phyloP scores from a whole-genome alignment of 2,329 filamentous ascomycete genomes.

The Xylaria sp. region DNA sequence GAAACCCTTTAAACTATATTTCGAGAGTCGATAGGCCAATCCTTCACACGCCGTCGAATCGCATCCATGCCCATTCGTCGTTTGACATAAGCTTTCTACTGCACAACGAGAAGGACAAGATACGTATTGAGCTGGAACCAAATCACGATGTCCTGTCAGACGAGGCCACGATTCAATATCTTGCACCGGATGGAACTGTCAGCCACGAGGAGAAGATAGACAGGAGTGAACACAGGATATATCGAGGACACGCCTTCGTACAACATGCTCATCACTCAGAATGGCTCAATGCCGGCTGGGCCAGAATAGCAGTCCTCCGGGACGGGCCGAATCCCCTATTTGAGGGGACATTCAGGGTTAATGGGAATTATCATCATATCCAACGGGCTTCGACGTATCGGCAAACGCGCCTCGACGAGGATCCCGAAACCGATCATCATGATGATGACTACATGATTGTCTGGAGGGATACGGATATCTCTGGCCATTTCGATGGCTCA shows the following conservation, averaged over 20 bases:
- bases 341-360: constrained; percentile 83
- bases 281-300: constrained; percentile 87
- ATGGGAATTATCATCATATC: constrained; percentile 85
- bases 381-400: constrained; percentile 77
- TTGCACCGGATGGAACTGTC: constrained; percentile 74
- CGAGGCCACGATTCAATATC: constrained; percentile 73
- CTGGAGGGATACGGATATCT: constrained; percentile 89
- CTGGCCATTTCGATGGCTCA: constrained; percentile 44
- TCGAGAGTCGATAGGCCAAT: constrained; percentile 74
- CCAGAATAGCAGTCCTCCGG: constrained; percentile 75
- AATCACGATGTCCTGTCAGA: constrained; percentile 88
- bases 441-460: constrained; percentile 82
- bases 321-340: constrained; percentile 85
- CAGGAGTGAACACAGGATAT: constrained; percentile 79
- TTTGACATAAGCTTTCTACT: constrained; percentile 87
- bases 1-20: constrained; percentile 78
- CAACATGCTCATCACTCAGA: constrained; percentile 62
- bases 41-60: constrained; percentile 79
- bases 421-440: constrained; percentile 67
- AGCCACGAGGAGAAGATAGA: constrained; percentile 70
- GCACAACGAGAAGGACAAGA: constrained; percentile 66
- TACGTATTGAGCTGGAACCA: constrained; percentile 83
- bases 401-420: constrained; percentile 71
- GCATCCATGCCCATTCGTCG: constrained; percentile 77
- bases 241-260: constrained; percentile 78